Evolutionary conservation across 805 yeast species (phyloP), one percentile per base, ranked within the genome.

Genomic region (Candida multigemmis): DNA sequence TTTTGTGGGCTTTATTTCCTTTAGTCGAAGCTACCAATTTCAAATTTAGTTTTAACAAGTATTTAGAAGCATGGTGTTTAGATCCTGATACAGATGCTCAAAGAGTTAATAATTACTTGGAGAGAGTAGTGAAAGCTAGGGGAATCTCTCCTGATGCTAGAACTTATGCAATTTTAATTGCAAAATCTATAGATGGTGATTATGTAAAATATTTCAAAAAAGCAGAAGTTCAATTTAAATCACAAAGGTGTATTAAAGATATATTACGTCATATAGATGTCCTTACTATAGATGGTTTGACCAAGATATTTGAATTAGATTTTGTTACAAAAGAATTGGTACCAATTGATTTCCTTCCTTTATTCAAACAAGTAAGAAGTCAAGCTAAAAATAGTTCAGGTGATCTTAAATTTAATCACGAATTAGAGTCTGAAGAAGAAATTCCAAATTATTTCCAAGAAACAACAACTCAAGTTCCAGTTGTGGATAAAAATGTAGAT

Each of bases 1-100:
- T 84, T 12, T 51, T 85, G 21, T 60, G 64, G 28, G 76, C 86
- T 3, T 59, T 84, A 24, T 65, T 74, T 26, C 71, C 71, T 12
- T 49, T 74, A 12, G 48, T 35, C 49, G 50, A 36, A 27, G 31
- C 49, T 16, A 55, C 65, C 3, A 69, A 70, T 15, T 71, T 81
- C 36, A 61, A 74, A 14, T 74, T 76, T 38, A 81, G 82, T 19
- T 62, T 80, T 34, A 83, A 84, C 53, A 72, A 72, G 42, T 83
- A 74, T 48, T 53, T 84, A 25, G 50, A 54, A 33, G 44, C 45
- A 9, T 48, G 49, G 48, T 41, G 75, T 0, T 52, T 50, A 19
- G 52, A 54, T 22, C 60, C 66, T 12, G 51, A 60, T 7, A 51
- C 58, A 1, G 34, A 59, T 4, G 45, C 71, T 4, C 31, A 38